A percentile compares a stretch with the other conserved stretches of the same genome.
Conservation (phyloP, 2,329 filamentous ascomycete species). For the Tolypocladium cylindrosporum region DNA sequence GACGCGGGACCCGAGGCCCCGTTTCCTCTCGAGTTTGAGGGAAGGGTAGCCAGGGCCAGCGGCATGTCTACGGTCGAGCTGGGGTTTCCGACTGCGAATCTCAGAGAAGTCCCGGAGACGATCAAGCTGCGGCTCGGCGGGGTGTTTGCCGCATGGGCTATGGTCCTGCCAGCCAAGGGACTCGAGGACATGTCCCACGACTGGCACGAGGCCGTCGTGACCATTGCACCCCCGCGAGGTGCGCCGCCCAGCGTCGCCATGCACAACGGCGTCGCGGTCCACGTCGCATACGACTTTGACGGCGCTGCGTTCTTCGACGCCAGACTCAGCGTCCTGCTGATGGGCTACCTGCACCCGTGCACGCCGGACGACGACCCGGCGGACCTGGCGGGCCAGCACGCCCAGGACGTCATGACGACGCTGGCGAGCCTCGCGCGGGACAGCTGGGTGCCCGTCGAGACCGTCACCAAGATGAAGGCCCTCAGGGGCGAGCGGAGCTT, state of each 20-base stretch:
- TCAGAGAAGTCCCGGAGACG: slow-evolving; percentile 40
- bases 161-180: slow-evolving; percentile 21
- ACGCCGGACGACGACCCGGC: slow-evolving; percentile 10
- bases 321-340: slow-evolving; percentile 42
- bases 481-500: slow-evolving; percentile 30
- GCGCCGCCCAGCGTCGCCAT: slow-evolving; percentile 34
- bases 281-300: slow-evolving; percentile 43
- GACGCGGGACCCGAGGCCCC: slow-evolving; percentile 42
- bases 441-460: slow-evolving; percentile 32
- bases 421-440: slow-evolving; percentile 35
- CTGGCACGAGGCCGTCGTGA: slow-evolving; percentile 53
- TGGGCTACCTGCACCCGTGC: slow-evolving; percentile 45
- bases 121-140: slow-evolving; percentile 45
- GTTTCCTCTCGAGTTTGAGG: slow-evolving; percentile 43
- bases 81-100: slow-evolving; percentile 43
- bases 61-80: slow-evolving; percentile 27
- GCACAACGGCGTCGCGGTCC: slow-evolving; percentile 39
- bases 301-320: slow-evolving; percentile 28
- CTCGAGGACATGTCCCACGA: slow-evolving; percentile 23
- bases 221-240: slow-evolving; percentile 40
- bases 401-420: slow-evolving; percentile 30
- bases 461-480: slow-evolving; percentile 25
- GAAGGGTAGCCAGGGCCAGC: slow-evolving; percentile 35
- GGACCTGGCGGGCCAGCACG: slow-evolving; percentile 18
- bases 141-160: slow-evolving; percentile 56